These are phyloP conservation scores for Chaetoceros muelleri DNA, from an alignment of 108 stramenopile genomes.

Conservation along the genomic window DNA sequence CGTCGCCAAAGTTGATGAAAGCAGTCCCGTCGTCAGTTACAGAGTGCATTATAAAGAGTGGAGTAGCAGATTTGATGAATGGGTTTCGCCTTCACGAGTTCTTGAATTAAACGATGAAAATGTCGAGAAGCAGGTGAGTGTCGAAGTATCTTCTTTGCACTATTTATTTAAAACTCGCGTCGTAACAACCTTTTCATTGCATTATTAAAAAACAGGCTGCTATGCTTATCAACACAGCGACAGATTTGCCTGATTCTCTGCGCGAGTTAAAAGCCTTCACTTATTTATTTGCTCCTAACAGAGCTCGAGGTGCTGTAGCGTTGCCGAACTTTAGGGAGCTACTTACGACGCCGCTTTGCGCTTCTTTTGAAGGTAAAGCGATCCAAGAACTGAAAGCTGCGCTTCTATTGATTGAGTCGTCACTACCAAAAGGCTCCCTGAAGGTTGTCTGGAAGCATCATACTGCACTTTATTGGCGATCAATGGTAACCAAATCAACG, in stretches of 20 bases:
- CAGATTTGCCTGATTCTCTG: slow-evolving; percentile 30
- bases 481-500: slow-evolving; percentile 33
- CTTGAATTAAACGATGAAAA: slow-evolving; percentile 61
- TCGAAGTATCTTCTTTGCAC: background rate
- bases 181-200: background rate
- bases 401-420: slow-evolving; percentile 68
- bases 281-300: slow-evolving; percentile 38
- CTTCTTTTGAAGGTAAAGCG: slow-evolving; percentile 44
- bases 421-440: slow-evolving; percentile 63
- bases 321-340: slow-evolving; percentile 45
- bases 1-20: slow-evolving; percentile 30
- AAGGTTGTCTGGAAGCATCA: slow-evolving; percentile 55
- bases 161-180: background rate
- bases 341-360: slow-evolving; percentile 14
- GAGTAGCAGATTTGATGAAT: slow-evolving; percentile 77
- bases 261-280: slow-evolving; percentile 36
- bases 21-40: slow-evolving; percentile 35
- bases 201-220: slow-evolving; percentile 26
- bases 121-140: slow-evolving; percentile 25
- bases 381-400: slow-evolving; percentile 56
- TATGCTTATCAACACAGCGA: slow-evolving; percentile 31
- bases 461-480: slow-evolving; percentile 50
- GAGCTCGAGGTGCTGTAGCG: slow-evolving; percentile 32
- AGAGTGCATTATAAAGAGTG: slow-evolving; percentile 69
- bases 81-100: slow-evolving; percentile 57